phyloP scores from a whole-genome alignment of 2,329 filamentous ascomycete genomes.

The Zymoseptoria brevis region DNA sequence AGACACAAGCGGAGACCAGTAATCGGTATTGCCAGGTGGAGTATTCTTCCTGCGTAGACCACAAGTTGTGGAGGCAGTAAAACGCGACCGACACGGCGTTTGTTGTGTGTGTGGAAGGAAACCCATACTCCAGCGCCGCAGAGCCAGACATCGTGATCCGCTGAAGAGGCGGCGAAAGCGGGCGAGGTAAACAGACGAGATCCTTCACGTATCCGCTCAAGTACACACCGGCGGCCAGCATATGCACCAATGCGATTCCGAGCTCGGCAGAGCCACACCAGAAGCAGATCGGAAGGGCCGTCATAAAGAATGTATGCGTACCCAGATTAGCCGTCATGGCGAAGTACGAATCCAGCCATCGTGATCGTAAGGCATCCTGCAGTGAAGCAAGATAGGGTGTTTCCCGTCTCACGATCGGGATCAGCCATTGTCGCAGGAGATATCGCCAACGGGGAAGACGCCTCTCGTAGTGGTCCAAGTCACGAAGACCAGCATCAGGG shows the following conservation, averaged over 20 bases:
- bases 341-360: constrained; percentile 89
- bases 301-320: constrained; percentile 98
- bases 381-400: constrained; percentile 86
- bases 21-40: constrained; percentile 37
- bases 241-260: constrained; percentile 61
- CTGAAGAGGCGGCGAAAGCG: constrained; percentile 81
- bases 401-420: constrained; percentile 88
- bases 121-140: constrained; percentile 90
- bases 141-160: constrained; percentile 97
- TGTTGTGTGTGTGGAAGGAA: constrained; percentile 92
- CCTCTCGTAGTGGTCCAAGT: constrained; percentile 56
- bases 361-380: constrained; percentile 71
- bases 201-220: constrained; percentile 88
- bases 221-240: constrained; percentile 60
- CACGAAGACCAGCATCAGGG: constrained; percentile 67
- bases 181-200: constrained; percentile 81
- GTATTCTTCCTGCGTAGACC: constrained; percentile 56
- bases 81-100: constrained; percentile 93
- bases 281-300: constrained; percentile 86
- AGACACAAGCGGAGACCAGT: constrained; percentile 55
- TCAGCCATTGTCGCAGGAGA: constrained; percentile 65
- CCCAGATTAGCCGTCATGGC: constrained; percentile 92
- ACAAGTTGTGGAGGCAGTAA: constrained; percentile 67
- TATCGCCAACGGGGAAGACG: constrained; percentile 86
- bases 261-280: constrained; percentile 86